phyloP scores from a whole-genome alignment of 805 yeast species.

The Candida boidinii region DNA sequence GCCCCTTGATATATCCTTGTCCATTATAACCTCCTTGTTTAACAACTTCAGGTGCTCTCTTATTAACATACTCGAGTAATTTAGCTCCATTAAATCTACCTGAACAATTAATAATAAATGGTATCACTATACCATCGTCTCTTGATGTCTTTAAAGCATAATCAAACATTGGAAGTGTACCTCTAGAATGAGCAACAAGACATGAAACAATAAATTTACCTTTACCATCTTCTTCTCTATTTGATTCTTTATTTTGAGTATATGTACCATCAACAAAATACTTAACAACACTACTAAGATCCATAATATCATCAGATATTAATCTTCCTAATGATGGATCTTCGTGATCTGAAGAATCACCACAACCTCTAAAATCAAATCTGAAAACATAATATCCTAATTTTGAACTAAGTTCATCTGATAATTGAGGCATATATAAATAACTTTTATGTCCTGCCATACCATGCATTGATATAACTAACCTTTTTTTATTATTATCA shows the following conservation, averaged over 20 bases:
- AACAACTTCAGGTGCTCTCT: neutral
- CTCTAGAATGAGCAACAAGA: slow-evolving; percentile 80
- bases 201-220: too few species aligned
- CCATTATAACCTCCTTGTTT: neutral
- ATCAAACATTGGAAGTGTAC: slow-evolving; percentile 62
- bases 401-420: slow-evolving; percentile 47
- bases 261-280: slow-evolving; percentile 18
- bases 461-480: slow-evolving; percentile 70
- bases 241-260: too few species aligned
- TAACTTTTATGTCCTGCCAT: slow-evolving; percentile 79
- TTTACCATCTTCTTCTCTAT: slow-evolving; percentile 36
- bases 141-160: slow-evolving; percentile 49
- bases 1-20: too few species aligned
- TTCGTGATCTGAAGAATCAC: slow-evolving; percentile 53
- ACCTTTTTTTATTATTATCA: neutral
- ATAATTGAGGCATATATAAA: slow-evolving; percentile 59
- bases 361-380: slow-evolving; percentile 83
- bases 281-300: slow-evolving; percentile 41
- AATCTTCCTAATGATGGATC: slow-evolving; percentile 48
- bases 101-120: slow-evolving; percentile 62
- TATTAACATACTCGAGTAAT: slow-evolving; percentile 30
- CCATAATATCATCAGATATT: slow-evolving; percentile 58
- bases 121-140: slow-evolving; percentile 30
- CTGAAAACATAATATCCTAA: slow-evolving; percentile 61
- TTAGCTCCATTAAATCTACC: slow-evolving; percentile 56